Percentiles rank a stretch among this genome's conserved stretches.
Evolutionary conservation across 2,329 filamentous ascomycete genomes (phyloP).

Genomic region (Stemphylium lycopersici): DNA sequence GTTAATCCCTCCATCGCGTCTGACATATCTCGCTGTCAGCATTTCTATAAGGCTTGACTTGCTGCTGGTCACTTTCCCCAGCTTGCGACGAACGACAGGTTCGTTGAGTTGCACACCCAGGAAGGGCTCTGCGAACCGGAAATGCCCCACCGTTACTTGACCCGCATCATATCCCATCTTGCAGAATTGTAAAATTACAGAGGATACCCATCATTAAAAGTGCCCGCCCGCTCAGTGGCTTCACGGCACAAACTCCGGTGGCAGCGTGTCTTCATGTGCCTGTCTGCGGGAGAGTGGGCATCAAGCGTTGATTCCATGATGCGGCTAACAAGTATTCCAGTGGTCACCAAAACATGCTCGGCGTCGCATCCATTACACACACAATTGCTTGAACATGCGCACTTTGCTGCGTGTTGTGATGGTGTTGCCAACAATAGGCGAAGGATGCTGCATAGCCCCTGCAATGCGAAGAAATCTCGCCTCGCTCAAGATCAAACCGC

Average conservation of each 20-base stretch:
- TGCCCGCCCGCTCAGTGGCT: background rate
- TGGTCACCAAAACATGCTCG: no score
- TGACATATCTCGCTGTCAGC: background rate
- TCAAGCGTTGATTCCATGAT: background rate
- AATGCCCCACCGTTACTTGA: background rate
- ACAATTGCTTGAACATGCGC: background rate
- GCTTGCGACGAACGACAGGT: background rate
- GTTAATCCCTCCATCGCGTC: background rate
- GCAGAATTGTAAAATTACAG: constrained; percentile 15
- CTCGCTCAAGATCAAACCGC: constrained; percentile 13
- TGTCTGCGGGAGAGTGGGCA: background rate
- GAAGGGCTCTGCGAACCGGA: background rate
- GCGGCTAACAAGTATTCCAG: background rate
- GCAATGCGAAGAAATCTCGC: constrained; percentile 26
- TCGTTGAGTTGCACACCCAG: background rate
- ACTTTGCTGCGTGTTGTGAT: background rate
- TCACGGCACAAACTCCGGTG: background rate
- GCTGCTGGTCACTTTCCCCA: no score
- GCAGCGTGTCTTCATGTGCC: background rate
- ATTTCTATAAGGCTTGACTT: background rate
- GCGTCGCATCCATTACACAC: no score
- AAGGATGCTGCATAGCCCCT: constrained; percentile 20
- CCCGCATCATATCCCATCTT: constrained; percentile 4
- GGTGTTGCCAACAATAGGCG: constrained; percentile 1
- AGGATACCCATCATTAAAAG: constrained; percentile 12